phyloP scores from a whole-genome alignment of 805 yeast species.

The Sugiyamaella americana region DNA sequence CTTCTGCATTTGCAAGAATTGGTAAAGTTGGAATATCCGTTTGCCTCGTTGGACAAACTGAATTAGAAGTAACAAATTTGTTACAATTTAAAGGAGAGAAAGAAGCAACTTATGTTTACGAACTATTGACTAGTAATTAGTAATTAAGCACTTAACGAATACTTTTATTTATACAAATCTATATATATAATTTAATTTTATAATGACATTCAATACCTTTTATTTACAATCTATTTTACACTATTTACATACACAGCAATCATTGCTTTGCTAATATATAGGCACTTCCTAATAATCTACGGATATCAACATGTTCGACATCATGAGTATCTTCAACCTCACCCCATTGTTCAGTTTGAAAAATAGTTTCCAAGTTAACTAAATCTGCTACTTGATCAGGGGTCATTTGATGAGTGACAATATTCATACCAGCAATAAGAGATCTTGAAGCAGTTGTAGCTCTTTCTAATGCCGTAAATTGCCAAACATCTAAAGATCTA shows the following conservation, averaged over 20 bases:
- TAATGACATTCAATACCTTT: not conserved
- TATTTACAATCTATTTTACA: not conserved
- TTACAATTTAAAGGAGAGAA: slow-evolving; percentile 28
- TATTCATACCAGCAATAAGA: slow-evolving; percentile 69
- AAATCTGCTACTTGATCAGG: slow-evolving; percentile 69
- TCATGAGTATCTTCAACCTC: slow-evolving; percentile 98
- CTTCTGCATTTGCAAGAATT: slow-evolving; percentile 11
- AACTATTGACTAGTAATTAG: slow-evolving; percentile 12
- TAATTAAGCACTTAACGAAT: not conserved
- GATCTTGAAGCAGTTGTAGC: slow-evolving; percentile 84
- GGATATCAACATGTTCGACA: slow-evolving; percentile 86
- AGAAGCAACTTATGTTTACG: slow-evolving; percentile 23
- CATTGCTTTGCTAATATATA: slow-evolving; percentile 44
- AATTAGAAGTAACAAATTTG: slow-evolving; percentile 19
- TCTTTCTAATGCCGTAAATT: slow-evolving; percentile 82
- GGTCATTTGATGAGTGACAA: slow-evolving; percentile 41
- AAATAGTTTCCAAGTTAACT: slow-evolving; percentile 73
- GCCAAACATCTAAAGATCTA: slow-evolving; percentile 58
- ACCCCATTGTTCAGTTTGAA: slow-evolving; percentile 92
- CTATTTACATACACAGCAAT: not conserved
- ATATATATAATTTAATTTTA: not conserved
- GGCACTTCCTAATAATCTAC: slow-evolving; percentile 76
- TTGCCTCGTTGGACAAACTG: slow-evolving; percentile 5
- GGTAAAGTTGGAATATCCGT: slow-evolving; percentile 19
- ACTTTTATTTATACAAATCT: slow-evolving; percentile 1